Evolutionary conservation across 2,329 filamentous ascomycete genomes (phyloP).

Genomic region (Fusarium fracticaudum): DNA sequence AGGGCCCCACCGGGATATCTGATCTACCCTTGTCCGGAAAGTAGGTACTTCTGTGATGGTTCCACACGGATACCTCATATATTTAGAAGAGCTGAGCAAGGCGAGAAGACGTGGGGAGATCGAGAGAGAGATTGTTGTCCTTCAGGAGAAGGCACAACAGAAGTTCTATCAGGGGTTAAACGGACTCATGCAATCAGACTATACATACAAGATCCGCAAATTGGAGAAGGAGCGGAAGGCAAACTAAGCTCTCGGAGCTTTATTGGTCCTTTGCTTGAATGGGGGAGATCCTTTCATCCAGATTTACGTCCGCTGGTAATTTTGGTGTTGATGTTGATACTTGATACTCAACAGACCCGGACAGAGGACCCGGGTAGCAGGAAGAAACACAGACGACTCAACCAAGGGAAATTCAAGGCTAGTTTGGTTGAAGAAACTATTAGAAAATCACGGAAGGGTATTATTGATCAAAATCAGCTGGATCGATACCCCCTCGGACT

Average conservation of each 20-base stretch:
- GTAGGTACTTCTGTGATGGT: background rate
- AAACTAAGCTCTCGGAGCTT: too few species aligned
- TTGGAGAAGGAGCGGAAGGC: background rate
- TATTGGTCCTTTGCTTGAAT: too few species aligned
- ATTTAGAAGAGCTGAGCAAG: rapidly evolving
- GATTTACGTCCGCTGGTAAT: too few species aligned
- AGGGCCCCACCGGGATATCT: too few species aligned
- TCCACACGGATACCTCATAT: background rate
- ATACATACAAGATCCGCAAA: background rate
- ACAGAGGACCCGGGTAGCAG: background rate
- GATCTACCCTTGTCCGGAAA: too few species aligned
- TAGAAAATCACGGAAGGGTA: background rate
- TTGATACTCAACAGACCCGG: background rate
- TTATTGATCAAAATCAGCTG: background rate
- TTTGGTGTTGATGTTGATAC: background rate
- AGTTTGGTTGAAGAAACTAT: background rate
- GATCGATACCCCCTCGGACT: background rate
- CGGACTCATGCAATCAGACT: background rate
- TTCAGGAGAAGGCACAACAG: background rate
- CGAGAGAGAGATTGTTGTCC: background rate
- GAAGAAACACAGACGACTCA: background rate
- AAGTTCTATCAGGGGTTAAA: background rate
- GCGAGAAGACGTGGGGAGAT: rapidly evolving
- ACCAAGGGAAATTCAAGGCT: background rate
- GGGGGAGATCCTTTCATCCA: too few species aligned